Base-by-base conservation (phyloP, 345 rosid species). In the Geranium rotundifolium region DNA sequence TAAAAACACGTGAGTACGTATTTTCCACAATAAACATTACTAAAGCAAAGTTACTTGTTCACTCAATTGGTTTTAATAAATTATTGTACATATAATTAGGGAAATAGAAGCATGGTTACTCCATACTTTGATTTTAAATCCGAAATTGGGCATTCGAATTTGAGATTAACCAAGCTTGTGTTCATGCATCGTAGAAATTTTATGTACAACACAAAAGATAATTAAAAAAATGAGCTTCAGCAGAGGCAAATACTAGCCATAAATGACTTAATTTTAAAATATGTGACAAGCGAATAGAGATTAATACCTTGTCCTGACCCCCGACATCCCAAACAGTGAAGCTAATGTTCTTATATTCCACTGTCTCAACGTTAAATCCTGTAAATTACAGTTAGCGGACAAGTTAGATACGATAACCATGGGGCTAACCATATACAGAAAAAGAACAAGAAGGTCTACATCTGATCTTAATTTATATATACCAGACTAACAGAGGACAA, bases 291-390 rank as follows among this genome's bases (percentile, higher is more conserved):
- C 3, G 52, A 46, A 46, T 46, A 46, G 16, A 16, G 5, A 63
- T 37, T 31, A 60, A 62, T 76, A 87, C 91, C 95, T 90, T 87
- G 84, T 90, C 97, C 56, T 90, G 97, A 69, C 95, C 97, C 56
- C 97, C 97, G 0, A 90, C 97, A 81, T 85, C 97, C 97, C 97
- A 84, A 27, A 84, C 89, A 27, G 86, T 81, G 76, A 84, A 81
- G 79, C 97, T 90, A 69, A 90, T 90, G 76, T 87, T 90, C 86
- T 90, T 90, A 80, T 90, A 90, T 61, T 90, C 95, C 65, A 89
- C 95, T 18, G 96, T 89, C 77, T 89, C 96, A 62, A 89, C 97
- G 60, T 90, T 90, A 72, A 90, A 90, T 59, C 95, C 96, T 89
- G 73, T 59, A 73, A 69, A 59, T 29, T 59, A 61, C 58, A 29